Evolutionary conservation across 140 eudicot species (phyloP), one percentile per base, ranked within the genome.

Genomic region (Oenanthe javanica): DNA sequence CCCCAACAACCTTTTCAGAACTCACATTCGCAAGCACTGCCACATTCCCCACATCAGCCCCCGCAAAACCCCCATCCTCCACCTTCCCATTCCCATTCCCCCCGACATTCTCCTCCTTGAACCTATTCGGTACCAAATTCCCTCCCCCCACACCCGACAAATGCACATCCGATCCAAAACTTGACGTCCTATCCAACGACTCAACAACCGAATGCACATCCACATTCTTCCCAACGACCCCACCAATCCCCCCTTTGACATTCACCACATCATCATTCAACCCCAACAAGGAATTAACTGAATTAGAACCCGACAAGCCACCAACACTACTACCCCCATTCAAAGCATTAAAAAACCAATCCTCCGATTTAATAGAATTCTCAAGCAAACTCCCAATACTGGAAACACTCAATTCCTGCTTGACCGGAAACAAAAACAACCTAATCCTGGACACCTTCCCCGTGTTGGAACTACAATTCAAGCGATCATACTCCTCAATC

Each of bases 401-500:
- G 0, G 85, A 76, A 75, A 66, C 21, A n/a, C 36, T 82, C 3
- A 87, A 81, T 7, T 91, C 92, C 0, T 85, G 83, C 38, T 85
- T 88, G 8, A 75, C 51, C 59, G 96, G 88, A 66, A 94, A 94
- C 2, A 94, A 87, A 82, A 94, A 94, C 42, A 94, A 81, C n/a
- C 98, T 83, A 43, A 94, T 61, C 36, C 69, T 61, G 11, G 14
- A n/a, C 9, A 21, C 36, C 23, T 87, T 79, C 98, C 90, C 27
- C 0, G 45, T 42, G 45, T 2, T 42, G 3, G 87, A 82, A 66
- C 66, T 78, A 49, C 79, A 86, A 42, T 84, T 82, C 77, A 92
- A 78, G 43, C 98, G 89, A 82, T 92, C 98, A 76, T 84, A 92
- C 72, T 94, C 98, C 10, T 94, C 98, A 85, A 94, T 79, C 98